Conservation (phyloP, 1,284 basidiomycete species). For the Volvariella volvacea region DNA sequence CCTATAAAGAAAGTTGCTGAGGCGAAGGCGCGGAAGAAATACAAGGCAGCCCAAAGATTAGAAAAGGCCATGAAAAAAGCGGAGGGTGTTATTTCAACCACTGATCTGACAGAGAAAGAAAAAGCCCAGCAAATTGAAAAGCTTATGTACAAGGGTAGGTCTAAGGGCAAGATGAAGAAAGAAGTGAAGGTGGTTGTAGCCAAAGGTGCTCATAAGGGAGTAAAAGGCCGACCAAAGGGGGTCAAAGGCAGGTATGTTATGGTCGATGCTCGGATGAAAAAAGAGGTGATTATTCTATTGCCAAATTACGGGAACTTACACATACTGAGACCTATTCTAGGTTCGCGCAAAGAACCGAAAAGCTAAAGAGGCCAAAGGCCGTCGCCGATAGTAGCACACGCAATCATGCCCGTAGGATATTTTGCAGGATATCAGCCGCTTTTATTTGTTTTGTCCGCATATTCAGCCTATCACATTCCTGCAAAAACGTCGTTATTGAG, state of each 20-base stretch:
- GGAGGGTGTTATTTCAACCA: conserved; percentile 86
- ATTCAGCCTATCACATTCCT: conserved; percentile 35
- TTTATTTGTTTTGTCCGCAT: conserved; percentile 5
- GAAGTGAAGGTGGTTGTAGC: conserved; percentile 91
- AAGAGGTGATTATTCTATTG: conserved; percentile 51
- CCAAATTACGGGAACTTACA: conserved; percentile 1
- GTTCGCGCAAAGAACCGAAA: conserved; percentile 63
- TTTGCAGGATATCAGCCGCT: not conserved
- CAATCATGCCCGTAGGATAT: not conserved
- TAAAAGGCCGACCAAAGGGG: conserved; percentile 93
- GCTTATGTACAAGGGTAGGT: conserved; percentile 76
- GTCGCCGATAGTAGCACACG: conserved; percentile 40
- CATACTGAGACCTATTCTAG: conserved; percentile 27
- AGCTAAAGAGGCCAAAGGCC: conserved; percentile 56
- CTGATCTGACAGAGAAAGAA: conserved; percentile 90
- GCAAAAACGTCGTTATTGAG: conserved; percentile 48
- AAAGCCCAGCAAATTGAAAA: conserved; percentile 94
- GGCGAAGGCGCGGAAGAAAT: conserved; percentile 96
- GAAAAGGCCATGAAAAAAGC: conserved; percentile 97
- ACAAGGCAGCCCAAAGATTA: conserved; percentile 78
- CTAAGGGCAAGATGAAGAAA: conserved; percentile 67
- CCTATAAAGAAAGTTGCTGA: conserved; percentile 99
- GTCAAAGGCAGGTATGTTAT: conserved; percentile 92
- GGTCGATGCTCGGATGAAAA: conserved; percentile 85
- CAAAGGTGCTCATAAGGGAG: conserved; percentile 81